Evolutionary conservation across 2,329 filamentous ascomycete genomes (phyloP), one percentile per base, ranked within the genome.

Genomic region (Fusarium newnesense): DNA sequence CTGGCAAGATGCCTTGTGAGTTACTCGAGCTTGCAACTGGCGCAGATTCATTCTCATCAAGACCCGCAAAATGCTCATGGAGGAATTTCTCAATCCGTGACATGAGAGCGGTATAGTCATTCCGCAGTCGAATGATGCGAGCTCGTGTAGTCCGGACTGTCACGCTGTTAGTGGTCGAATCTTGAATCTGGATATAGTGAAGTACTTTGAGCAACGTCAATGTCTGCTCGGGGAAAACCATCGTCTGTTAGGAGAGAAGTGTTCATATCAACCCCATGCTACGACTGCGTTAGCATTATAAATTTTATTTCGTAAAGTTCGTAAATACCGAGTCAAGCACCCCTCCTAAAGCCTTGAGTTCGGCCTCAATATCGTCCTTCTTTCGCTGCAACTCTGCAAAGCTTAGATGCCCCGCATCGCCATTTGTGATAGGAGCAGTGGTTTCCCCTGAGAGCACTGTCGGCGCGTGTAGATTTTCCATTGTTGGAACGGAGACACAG

Each of bases 231-330:
- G 37, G 96, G 96, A 80, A 94, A 99, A 53, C 96, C 96, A 83
- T 98, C 96, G 69, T 91, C 89, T 19, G 96, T 98, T 30, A 94
- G 90, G 43, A 99, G 89, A 65, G 90, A 87, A 12, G 96, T 98
- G 77, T 92, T 92, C 96, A 99, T 99, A 78, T 93, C 92, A 60
- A 97, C 96, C 49, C 93, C 91, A 85, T 98, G 96, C 95, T 98
- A 77, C 15, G 19, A 16, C 11, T 44, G 19, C 15, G 60, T 82
- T 50, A 82, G 61, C 28, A 16, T 47, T 19, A 21, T 21, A 52
- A 11, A 19, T 39, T 18, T 5, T 12, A 18, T 16, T 30, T 9
- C 8, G n/a, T 16, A 19, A 30, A 32, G 30, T 26, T 24, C 34
- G 42, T 62, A 81, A 89, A 78, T 84, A 97, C 95, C 74, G 95